phyloP scores from a whole-genome alignment of 108 stramenopile species.

The Nitzschia inconspicua region DNA sequence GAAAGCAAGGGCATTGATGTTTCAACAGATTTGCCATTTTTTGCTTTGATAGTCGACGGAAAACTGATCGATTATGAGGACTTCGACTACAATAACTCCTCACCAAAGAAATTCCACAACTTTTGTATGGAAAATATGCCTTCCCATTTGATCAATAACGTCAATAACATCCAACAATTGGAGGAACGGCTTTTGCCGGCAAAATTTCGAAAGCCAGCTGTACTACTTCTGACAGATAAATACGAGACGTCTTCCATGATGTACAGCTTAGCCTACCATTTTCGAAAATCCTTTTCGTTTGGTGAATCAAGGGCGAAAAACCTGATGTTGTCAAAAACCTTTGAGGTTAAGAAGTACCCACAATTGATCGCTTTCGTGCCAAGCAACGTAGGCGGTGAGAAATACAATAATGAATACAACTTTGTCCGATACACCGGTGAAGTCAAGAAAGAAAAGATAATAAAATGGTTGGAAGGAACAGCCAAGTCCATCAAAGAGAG shows the following conservation, averaged over 20 bases:
- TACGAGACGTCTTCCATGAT: conserved; percentile 76
- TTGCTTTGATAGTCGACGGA: conserved; percentile 65
- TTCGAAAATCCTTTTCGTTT: conserved; percentile 56
- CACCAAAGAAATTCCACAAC: conserved; percentile 56
- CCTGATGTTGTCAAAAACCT: conserved; percentile 55
- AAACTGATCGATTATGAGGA: conserved; percentile 29
- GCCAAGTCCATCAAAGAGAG: not conserved
- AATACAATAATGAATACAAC: conserved; percentile 17
- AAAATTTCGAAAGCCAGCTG: conserved; percentile 19
- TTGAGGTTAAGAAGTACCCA: conserved; percentile 68
- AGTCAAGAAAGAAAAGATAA: conserved; percentile 23
- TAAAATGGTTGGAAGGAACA: conserved; percentile 28
- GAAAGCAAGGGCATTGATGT: conserved; percentile 31
- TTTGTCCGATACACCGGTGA: conserved; percentile 23
- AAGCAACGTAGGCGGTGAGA: not conserved
- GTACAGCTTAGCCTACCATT: conserved; percentile 64
- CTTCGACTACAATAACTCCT: not conserved
- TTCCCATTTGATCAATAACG: conserved; percentile 52
- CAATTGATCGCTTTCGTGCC: conserved; percentile 53
- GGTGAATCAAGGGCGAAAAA: conserved; percentile 75
- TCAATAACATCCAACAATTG: conserved; percentile 55
- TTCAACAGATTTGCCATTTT: conserved; percentile 42
- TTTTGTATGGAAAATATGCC: conserved; percentile 54
- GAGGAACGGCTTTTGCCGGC: conserved; percentile 41
- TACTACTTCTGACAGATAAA: conserved; percentile 72